phyloP scores from a whole-genome alignment of 2,329 filamentous ascomycete species.

The Gliomastix tumulicola region DNA sequence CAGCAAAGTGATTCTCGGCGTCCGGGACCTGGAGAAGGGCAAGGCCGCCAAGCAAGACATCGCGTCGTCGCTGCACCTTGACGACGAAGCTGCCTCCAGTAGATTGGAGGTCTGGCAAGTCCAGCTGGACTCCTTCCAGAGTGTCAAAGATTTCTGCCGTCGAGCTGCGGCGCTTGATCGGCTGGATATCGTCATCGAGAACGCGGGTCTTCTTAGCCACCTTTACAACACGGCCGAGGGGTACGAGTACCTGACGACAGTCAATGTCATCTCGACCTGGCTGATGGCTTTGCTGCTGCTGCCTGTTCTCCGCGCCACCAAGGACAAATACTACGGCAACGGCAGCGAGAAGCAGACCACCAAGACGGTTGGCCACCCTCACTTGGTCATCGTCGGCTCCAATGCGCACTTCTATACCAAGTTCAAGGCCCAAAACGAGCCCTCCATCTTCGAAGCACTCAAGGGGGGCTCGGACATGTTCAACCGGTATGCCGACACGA shows the following conservation, averaged over 20 bases:
- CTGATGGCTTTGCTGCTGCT: constrained; percentile 23
- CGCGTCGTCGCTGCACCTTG: constrained; percentile 3
- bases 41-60: constrained; percentile 24
- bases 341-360: constrained; percentile 38
- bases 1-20: constrained; percentile 25
- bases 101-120: constrained; percentile 39
- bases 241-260: constrained; percentile 32
- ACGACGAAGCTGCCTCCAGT: constrained; percentile 9
- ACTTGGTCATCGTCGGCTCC: constrained; percentile 14
- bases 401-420: constrained; percentile 7
- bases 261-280: constrained; percentile 27
- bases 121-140: constrained; percentile 30
- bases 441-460: constrained; percentile 14
- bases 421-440: constrained; percentile 13
- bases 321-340: constrained; percentile 22
- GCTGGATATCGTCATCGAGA: constrained; percentile 33
- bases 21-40: constrained; percentile 19
- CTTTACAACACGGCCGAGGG: constrained; percentile 21
- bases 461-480: constrained; percentile 11
- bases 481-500: constrained; percentile 14
- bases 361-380: constrained; percentile 33
- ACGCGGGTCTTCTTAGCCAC: constrained; percentile 25
- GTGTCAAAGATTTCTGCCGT: constrained; percentile 31
- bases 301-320: constrained; percentile 22
- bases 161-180: constrained; percentile 25